phyloP scores from a whole-genome alignment of 2,329 filamentous ascomycete species.

The Pezicula rhizophila region DNA sequence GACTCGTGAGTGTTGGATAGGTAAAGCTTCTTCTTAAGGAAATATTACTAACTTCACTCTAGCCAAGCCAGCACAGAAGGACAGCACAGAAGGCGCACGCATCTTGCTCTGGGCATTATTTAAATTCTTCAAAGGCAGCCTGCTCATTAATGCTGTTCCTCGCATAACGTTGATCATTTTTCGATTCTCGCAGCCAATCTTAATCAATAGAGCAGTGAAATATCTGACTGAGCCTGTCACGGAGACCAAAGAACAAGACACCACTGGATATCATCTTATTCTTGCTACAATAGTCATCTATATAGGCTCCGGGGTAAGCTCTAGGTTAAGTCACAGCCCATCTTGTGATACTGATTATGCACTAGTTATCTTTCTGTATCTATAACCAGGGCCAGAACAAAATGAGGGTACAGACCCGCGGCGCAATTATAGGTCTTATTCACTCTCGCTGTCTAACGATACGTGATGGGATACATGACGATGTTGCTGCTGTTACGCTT shows the following conservation, averaged over 20 bases:
- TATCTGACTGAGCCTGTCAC: constrained; percentile 18
- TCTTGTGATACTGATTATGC: background rate
- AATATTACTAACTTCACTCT: background rate
- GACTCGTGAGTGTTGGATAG: constrained; percentile 8
- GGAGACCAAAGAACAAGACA: background rate
- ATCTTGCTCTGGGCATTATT: constrained; percentile 28
- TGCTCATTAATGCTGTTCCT: constrained; percentile 28
- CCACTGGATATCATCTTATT: constrained; percentile 26
- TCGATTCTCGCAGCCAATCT: constrained; percentile 33
- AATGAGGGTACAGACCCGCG: constrained; percentile 29
- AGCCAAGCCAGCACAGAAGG: constrained; percentile 18
- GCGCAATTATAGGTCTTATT: constrained; percentile 31
- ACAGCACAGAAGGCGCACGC: constrained; percentile 16
- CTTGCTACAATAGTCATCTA: constrained; percentile 30
- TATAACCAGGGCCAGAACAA: constrained; percentile 29
- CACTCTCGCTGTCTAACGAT: constrained; percentile 27
- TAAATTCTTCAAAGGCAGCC: constrained; percentile 22
- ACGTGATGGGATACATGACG: constrained; percentile 20
- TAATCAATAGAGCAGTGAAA: constrained; percentile 33
- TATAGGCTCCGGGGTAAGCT: constrained; percentile 31
- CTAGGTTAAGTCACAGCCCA: background rate
- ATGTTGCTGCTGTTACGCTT: constrained; percentile 31
- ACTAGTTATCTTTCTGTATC: constrained; percentile 26
- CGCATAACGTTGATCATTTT: constrained; percentile 34
- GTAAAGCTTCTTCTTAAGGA: constrained; percentile 4